phyloP scores from a whole-genome alignment of 2,329 filamentous ascomycete species.

The Beauveria rudraprayagi region DNA sequence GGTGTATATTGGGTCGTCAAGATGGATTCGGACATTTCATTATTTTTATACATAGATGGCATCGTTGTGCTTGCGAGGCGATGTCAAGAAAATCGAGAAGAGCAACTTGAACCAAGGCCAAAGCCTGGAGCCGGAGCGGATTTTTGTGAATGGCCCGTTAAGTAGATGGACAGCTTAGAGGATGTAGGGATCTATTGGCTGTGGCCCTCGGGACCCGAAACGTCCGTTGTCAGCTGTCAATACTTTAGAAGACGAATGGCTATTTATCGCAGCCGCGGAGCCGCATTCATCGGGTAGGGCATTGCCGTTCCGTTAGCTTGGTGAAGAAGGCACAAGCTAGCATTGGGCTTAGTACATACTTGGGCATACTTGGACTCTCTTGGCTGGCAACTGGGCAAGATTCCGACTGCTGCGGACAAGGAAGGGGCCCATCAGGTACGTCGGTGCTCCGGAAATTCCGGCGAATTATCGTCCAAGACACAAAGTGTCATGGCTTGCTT shows the following conservation, averaged over 20 bases:
- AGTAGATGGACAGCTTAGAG: not conserved
- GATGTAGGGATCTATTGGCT: not conserved
- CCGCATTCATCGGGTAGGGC: not conserved
- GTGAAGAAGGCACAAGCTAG: not conserved
- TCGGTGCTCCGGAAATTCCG: not conserved
- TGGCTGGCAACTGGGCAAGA: not conserved
- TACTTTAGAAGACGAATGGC: not conserved
- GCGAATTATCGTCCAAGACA: constrained; percentile 7
- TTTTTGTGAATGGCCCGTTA: not conserved
- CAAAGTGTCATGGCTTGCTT: not conserved
- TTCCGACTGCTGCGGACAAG: not conserved
- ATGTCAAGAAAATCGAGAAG: not conserved
- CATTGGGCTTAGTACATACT: not conserved
- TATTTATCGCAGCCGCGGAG: not conserved
- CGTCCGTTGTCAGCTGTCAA: not conserved
- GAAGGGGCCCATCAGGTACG: not conserved
- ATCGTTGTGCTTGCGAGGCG: not conserved
- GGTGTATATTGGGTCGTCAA: constrained; percentile 19
- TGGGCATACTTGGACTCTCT: not conserved
- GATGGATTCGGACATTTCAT: not conserved
- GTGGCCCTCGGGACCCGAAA: constrained; percentile 1
- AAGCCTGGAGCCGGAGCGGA: not conserved
- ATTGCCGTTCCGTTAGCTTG: not conserved
- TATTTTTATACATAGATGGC: not conserved
- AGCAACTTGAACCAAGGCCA: not conserved